These are phyloP conservation scores for Psilocybe tampanensis DNA, from an alignment of 768 basidiomycete species.

Conservation along the genomic window DNA sequence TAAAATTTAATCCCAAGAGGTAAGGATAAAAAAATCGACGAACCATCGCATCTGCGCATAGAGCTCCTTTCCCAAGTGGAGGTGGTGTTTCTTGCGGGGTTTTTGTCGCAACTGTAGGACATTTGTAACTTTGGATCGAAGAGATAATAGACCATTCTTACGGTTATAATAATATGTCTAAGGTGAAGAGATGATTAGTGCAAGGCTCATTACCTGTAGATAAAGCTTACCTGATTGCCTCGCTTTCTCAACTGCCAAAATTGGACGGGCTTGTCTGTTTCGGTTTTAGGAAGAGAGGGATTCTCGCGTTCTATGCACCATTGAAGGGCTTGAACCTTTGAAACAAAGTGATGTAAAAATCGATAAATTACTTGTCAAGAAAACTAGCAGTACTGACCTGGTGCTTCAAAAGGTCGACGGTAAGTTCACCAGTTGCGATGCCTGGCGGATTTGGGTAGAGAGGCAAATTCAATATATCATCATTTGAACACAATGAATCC, in stretches of 20 bases:
- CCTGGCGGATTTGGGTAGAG: slow-evolving; percentile 74
- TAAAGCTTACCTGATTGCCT: slow-evolving; percentile 49
- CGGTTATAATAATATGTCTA: slow-evolving; percentile 73
- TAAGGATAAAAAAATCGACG: background rate
- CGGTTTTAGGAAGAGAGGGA: slow-evolving; percentile 68
- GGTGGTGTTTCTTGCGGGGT: slow-evolving; percentile 71
- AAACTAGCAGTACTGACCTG: slow-evolving; percentile 58
- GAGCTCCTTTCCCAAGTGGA: slow-evolving; percentile 76
- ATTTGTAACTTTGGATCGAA: background rate
- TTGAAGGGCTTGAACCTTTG: slow-evolving; percentile 76
- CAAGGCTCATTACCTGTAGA: background rate
- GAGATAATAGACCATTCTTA: slow-evolving; percentile 30
- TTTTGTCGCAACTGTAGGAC: slow-evolving; percentile 70
- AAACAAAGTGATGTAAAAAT: background rate
- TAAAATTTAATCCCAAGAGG: too few species aligned
- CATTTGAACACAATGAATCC: slow-evolving; percentile 65
- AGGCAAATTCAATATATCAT: slow-evolving; percentile 76
- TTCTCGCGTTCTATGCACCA: slow-evolving; percentile 88
- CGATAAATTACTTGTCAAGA: background rate
- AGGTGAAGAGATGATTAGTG: background rate
- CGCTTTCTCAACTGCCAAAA: slow-evolving; percentile 80
- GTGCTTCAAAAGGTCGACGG: slow-evolving; percentile 78
- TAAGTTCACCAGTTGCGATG: slow-evolving; percentile 61
- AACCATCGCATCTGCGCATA: slow-evolving; percentile 91
- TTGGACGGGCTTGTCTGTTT: slow-evolving; percentile 76